Evolutionary conservation across 768 basidiomycete genomes (phyloP).

Genomic region (Serendipita indica): DNA sequence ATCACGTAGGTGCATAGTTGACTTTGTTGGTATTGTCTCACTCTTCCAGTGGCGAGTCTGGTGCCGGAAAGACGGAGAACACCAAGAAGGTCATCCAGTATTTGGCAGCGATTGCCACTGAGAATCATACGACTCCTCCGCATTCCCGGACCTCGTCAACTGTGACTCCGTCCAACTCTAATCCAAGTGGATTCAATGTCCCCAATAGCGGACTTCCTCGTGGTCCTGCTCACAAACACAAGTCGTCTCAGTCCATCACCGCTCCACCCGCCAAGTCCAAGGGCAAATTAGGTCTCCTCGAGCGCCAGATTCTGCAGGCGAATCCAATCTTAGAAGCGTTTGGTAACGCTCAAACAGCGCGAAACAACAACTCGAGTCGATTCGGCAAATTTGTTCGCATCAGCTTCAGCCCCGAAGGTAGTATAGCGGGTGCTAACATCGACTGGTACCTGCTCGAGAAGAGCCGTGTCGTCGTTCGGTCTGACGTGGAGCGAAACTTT

Average conservation of each 20-base stretch:
- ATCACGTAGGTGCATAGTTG: constrained; percentile 60
- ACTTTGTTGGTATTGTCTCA: background rate
- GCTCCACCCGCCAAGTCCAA: constrained; percentile 42
- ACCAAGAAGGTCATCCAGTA: constrained; percentile 98
- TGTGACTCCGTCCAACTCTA: constrained; percentile 29
- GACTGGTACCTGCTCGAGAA: constrained; percentile 99
- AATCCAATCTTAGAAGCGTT: constrained; percentile 97
- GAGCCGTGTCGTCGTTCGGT: constrained; percentile 80
- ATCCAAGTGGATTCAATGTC: constrained; percentile 28
- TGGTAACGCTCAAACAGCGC: constrained; percentile 94
- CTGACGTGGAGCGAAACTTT: constrained; percentile 80
- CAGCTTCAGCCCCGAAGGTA: constrained; percentile 81
- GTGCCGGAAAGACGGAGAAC: constrained; percentile 98
- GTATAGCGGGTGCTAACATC: constrained; percentile 93
- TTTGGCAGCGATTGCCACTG: constrained; percentile 89
- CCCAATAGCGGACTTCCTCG: constrained; percentile 57
- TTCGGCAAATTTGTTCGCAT: constrained; percentile 98
- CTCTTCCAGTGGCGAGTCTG: constrained; percentile 74
- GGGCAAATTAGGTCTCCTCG: constrained; percentile 71
- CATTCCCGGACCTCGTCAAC: constrained; percentile 57
- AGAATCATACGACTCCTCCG: constrained; percentile 44
- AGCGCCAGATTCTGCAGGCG: constrained; percentile 91
- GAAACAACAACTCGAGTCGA: constrained; percentile 97
- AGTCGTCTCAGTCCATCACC: constrained; percentile 29
- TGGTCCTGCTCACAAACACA: constrained; percentile 43